Evolutionary conservation across 163 green algal species (phyloP), one percentile per base, ranked within the genome.

Genomic region (Chlamydomonas reinhardtii): DNA sequence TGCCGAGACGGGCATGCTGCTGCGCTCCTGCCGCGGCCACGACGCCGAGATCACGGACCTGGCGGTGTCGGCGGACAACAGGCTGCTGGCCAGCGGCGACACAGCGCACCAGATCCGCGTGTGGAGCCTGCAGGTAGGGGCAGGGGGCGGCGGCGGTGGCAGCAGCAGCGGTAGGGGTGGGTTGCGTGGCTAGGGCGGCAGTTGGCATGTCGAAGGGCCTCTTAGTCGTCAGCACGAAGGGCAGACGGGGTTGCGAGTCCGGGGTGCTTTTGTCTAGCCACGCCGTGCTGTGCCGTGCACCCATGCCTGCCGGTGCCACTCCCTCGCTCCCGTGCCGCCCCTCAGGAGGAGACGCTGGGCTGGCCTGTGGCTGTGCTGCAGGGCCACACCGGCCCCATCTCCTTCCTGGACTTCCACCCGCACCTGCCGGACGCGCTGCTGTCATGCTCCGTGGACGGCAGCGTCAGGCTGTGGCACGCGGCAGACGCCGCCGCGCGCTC

Each of bases 21-120:
- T 92, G 66, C 76, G 62, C 25, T 90, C 88, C 2, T 97, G 95
- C 84, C 90, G 94, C 4, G 96, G 95, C 14, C 96, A 98, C 83
- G 80, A 92, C 8, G 90, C 83, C 0, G 96, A 98, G 89, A 91
- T 98, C 39, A 97, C 93, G 6, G 96, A 98, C 87, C 74, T 98
- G 14, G 88, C 92, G 1, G 89, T 98, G 34, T 94, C 70, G 31
- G 54, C 35, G 16, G 94, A 97, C 81, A 91, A 91, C 89, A 34
- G 17, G 17, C 80, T 97, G 75, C 74, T 96, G 24, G 96, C 95
- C 0, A 97, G 94, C 0, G 88, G 88, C 22, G 94, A 89, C 34
- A 94, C 89, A 24, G 95, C 98, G 82, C 52, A 31, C 6, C 89
- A 74, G 39, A 91, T 98, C 14, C 92, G 96, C 1, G 88, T 97